A percentile compares a stretch with the other conserved stretches of the same genome.
phyloP scores from a whole-genome alignment of 805 yeast species.

The Pichia phayaonensis region DNA sequence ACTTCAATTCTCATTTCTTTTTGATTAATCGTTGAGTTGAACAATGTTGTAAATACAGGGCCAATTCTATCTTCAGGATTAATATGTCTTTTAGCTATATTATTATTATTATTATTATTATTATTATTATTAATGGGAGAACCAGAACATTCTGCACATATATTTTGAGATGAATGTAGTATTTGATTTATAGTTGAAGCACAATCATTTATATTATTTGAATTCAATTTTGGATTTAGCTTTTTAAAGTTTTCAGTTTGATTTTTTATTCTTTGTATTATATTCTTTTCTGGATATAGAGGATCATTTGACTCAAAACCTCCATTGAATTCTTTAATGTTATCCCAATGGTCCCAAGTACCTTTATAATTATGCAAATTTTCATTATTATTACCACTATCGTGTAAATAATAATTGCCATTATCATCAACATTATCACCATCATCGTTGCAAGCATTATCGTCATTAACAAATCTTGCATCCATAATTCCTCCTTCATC shows the following conservation, averaged over 20 bases:
- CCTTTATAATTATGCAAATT: neutral
- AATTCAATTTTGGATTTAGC: neutral
- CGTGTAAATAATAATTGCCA: neutral
- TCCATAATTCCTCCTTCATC: neutral
- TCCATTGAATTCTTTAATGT: neutral
- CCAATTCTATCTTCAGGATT: constrained; percentile 15
- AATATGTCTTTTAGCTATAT: neutral
- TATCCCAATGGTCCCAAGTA: neutral
- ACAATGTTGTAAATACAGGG: constrained; percentile 20
- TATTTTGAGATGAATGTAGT: neutral
- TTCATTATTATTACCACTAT: neutral
- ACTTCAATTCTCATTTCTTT: constrained; percentile 18
- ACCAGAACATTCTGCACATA: neutral
- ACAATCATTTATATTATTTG: neutral
- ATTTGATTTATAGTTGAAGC: neutral
- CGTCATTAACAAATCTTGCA: neutral
- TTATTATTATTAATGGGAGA: neutral
- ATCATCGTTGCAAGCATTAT: neutral
- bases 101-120: constrained; percentile 2
- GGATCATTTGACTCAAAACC: neutral
- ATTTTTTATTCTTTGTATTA: neutral
- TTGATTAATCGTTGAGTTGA: constrained; percentile 17
- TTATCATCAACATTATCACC: neutral
- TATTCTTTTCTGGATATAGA: neutral
- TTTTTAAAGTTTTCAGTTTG: neutral